phyloP scores from a whole-genome alignment of 2,329 filamentous ascomycete genomes.

The Sordariomycetes sp. region DNA sequence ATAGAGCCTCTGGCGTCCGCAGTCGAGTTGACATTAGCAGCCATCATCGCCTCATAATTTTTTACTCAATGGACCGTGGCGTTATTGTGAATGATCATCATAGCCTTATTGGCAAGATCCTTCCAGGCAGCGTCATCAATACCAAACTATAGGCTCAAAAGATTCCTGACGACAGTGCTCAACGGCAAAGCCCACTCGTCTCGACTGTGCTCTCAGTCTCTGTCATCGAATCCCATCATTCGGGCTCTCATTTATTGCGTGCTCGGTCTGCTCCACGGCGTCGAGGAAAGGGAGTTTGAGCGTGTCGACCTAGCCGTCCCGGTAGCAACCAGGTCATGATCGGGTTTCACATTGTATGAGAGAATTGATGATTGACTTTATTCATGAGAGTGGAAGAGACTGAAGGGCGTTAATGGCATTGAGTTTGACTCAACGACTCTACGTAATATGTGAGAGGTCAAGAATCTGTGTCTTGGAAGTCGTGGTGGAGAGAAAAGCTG shows the following conservation, averaged over 20 bases:
- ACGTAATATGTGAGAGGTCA: too few relatives aligned
- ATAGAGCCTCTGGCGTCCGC: slow-evolving; percentile 65
- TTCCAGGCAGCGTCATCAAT: slow-evolving; percentile 60
- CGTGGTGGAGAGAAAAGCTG: too few relatives aligned
- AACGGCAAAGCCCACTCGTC: too few relatives aligned
- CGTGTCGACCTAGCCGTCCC: slow-evolving; percentile 74
- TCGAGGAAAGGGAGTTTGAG: slow-evolving; percentile 74
- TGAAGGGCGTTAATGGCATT: too few relatives aligned
- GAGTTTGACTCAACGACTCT: too few relatives aligned
- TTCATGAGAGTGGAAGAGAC: too few relatives aligned
- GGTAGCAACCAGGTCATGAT: too few relatives aligned
- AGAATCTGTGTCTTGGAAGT: too few relatives aligned
- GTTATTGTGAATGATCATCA: slow-evolving; percentile 75
- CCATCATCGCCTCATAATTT: slow-evolving; percentile 62
- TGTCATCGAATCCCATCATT: slow-evolving; percentile 41
- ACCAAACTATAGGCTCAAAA: slow-evolving; percentile 65
- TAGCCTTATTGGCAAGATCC: slow-evolving; percentile 53
- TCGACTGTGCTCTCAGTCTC: slow-evolving; percentile 28
- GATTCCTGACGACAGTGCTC: slow-evolving; percentile 66
- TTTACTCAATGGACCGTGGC: slow-evolving; percentile 76
- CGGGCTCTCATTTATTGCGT: slow-evolving; percentile 23
- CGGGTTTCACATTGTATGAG: too few relatives aligned
- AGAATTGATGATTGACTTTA: too few relatives aligned
- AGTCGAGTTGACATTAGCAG: slow-evolving; percentile 73
- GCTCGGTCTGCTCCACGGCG: slow-evolving; percentile 47